phyloP scores from a whole-genome alignment of 257 asterid genomes.

The Solanum medicagineum region DNA sequence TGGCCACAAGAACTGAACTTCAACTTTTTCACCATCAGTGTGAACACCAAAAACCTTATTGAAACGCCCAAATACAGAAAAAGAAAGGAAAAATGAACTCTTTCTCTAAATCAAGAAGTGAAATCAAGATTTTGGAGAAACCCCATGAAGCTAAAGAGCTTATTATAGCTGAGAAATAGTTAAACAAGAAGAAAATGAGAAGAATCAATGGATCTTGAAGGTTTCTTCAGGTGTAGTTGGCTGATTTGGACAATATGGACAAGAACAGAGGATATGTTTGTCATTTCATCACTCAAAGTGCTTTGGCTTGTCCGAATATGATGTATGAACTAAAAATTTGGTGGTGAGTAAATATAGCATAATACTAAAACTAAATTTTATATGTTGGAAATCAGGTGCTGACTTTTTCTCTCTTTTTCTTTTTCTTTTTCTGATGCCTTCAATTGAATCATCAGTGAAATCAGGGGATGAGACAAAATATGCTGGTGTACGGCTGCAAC shows the following conservation, averaged over 20 bases:
- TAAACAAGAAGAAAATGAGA: neutral
- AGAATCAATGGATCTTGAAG: slow-evolving; percentile 21
- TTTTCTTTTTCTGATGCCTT: too few species aligned
- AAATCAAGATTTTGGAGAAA: neutral
- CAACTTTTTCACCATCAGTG: slow-evolving; percentile 21
- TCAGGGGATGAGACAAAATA: neutral
- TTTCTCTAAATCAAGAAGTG: neutral
- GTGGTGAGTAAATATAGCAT: neutral
- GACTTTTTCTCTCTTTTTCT: neutral
- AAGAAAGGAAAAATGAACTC: neutral
- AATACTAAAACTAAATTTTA: neutral
- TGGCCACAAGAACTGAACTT: slow-evolving; percentile 16
- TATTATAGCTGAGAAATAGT: neutral
- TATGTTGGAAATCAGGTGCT: neutral
- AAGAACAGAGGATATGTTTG: slow-evolving; percentile 18
- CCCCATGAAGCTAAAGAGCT: neutral
- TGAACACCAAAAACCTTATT: slow-evolving; percentile 1
- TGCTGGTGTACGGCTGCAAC: neutral
- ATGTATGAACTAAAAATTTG: slow-evolving; percentile 20
- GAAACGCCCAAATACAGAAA: neutral
- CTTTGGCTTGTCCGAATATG: slow-evolving; percentile 20
- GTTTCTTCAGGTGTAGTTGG: slow-evolving; percentile 2
- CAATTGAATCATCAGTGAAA: too few species aligned
- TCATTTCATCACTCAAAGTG: neutral
- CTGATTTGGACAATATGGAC: slow-evolving; percentile 3